Conservation (phyloP, 208 protist genomes). For the Wallacemonas sp. region DNA sequence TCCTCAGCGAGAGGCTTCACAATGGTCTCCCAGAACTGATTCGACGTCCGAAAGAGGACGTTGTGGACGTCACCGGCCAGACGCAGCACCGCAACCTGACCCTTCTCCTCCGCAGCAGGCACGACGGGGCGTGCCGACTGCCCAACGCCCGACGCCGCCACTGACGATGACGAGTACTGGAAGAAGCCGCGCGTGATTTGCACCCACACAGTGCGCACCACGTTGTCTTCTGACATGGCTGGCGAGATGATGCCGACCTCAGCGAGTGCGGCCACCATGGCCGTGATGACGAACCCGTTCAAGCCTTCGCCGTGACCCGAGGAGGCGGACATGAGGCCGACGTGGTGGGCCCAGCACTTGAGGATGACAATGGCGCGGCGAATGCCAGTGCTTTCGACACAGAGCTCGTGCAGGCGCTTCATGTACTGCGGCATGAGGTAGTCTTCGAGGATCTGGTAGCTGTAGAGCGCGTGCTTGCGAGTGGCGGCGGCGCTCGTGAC, state of each 20-base stretch:
- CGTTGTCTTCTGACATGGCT: slow-evolving; percentile 77
- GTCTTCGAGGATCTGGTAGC: slow-evolving; percentile 82
- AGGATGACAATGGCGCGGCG: slow-evolving; percentile 78
- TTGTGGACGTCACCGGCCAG: slow-evolving; percentile 73
- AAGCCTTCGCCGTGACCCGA: slow-evolving; percentile 73
- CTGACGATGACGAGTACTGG: slow-evolving; percentile 14
- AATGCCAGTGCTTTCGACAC: slow-evolving; percentile 48
- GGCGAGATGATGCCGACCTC: slow-evolving; percentile 72
- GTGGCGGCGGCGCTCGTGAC: slow-evolving; percentile 54
- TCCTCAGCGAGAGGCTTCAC: slow-evolving; percentile 66
- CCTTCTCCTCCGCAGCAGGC: slow-evolving; percentile 44
- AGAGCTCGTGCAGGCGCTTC: slow-evolving; percentile 73
- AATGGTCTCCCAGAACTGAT: slow-evolving; percentile 58
- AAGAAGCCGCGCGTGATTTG: slow-evolving; percentile 68
- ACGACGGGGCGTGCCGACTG: slow-evolving; percentile 10
- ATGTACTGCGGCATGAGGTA: slow-evolving; percentile 74
- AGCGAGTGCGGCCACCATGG: slow-evolving; percentile 65
- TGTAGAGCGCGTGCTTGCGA: slow-evolving; percentile 80
- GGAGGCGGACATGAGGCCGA: slow-evolving; percentile 59
- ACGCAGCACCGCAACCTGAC: slow-evolving; percentile 67
- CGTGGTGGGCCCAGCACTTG: slow-evolving; percentile 85
- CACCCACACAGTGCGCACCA: slow-evolving; percentile 78
- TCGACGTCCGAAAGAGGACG: slow-evolving; percentile 75
- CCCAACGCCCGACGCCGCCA: background rate
- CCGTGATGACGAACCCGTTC: slow-evolving; percentile 76